Evolutionary conservation across 2,329 filamentous ascomycete species (phyloP).

Genomic region (Aspergillus terreus): DNA sequence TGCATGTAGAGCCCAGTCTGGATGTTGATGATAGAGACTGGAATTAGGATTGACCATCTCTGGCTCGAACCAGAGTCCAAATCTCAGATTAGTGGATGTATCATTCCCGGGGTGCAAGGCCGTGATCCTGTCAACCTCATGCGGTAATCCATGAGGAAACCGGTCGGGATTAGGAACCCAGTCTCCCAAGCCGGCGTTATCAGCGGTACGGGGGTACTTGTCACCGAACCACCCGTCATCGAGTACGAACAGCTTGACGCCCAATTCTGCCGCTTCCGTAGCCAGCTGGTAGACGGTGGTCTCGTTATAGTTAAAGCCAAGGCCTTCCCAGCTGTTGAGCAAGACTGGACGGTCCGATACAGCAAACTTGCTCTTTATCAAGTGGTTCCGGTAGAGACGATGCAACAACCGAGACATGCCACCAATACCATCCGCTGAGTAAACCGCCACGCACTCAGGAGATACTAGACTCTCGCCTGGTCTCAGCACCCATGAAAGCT

Average conservation of each 20-base stretch:
- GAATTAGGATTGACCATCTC: conserved; percentile 66
- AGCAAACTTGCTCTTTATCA: conserved; percentile 56
- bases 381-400: conserved; percentile 58
- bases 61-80: conserved; percentile 65
- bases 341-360: conserved; percentile 52
- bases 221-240: conserved; percentile 67
- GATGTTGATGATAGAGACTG: conserved; percentile 57
- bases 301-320: conserved; percentile 57
- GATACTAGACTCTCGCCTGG: conserved; percentile 57
- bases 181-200: conserved; percentile 59
- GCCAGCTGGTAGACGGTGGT: conserved; percentile 55
- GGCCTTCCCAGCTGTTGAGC: conserved; percentile 65
- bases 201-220: conserved; percentile 57
- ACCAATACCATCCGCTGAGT: conserved; percentile 56
- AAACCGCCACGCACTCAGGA: conserved; percentile 61
- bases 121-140: conserved; percentile 52
- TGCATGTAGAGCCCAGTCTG: conserved; percentile 61
- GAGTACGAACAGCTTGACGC: conserved; percentile 61
- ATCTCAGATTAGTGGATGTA: conserved; percentile 49
- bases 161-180: conserved; percentile 57
- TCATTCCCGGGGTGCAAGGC: conserved; percentile 45
- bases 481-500: conserved; percentile 56
- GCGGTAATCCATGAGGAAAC: conserved; percentile 56
- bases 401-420: conserved; percentile 62
- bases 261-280: conserved; percentile 54